Evolutionary conservation across 768 basidiomycete species (phyloP), one percentile per base, ranked within the genome.

Genomic region (Lentinula edodes): DNA sequence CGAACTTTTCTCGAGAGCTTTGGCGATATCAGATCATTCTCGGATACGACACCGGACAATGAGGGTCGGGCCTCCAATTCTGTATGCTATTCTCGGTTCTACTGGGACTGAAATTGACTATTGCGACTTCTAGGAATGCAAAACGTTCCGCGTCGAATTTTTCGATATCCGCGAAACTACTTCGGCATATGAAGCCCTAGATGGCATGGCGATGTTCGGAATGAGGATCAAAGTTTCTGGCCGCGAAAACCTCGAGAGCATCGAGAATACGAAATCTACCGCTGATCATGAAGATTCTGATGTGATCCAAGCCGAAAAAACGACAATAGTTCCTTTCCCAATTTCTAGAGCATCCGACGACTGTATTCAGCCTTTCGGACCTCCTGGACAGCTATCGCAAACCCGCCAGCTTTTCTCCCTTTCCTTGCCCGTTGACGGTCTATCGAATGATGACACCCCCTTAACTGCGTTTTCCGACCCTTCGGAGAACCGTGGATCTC

Each of bases 101-200:
- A 8, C 41, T 4, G 12, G 7, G 43, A 60, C 59, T 61, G 55
- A 32, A 23, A 13, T 7, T 23, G 15, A 8, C 34, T 39, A 20
- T 61, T 41, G 1, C 42, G 61, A 57, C 64, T 28, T 3, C 74
- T 16, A 52, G 51, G 51, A 15, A 70, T 52, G 65, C 7, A 69
- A 66, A 71, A 71, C 79, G 34, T 90, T 85, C 70, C 73, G 72
- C 43, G 81, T 86, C 56, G 89, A 91, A 64, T 93, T 83, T 69
- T 88, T 80, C 67, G 89, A 92, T 67, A 76, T 83, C 32, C 79
- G 88, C 28, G 79, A 80, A 42, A 84, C 88, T 6, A 73, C 77
- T 42, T 66, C 69, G 10, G 89, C 90, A 13, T 80, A 75, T 66
- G 70, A 72, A 51, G 74, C 74, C 50, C 73, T 93, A 18, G 68